Evolutionary conservation across 306 rosid species (phyloP).

Genomic region (Rosa persica): DNA sequence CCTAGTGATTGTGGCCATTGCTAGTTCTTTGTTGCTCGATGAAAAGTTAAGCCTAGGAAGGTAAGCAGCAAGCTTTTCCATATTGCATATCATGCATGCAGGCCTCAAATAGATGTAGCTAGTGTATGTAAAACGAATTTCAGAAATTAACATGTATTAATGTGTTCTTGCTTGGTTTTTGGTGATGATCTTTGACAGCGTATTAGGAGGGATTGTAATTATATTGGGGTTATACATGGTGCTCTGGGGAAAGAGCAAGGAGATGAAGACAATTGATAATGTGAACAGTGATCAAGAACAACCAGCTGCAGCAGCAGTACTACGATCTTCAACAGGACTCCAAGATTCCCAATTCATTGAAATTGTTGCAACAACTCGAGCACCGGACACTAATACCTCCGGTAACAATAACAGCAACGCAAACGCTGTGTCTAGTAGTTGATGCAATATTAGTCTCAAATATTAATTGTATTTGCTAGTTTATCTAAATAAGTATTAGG

Average conservation of each 20-base stretch:
- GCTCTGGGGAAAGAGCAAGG: constrained; percentile 36
- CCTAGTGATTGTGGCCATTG: constrained; percentile 51
- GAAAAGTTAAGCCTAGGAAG: constrained; percentile 60
- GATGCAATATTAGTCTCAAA: too few relatives aligned
- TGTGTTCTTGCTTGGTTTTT: background rate
- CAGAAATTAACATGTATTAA: background rate
- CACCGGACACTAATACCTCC: too few relatives aligned
- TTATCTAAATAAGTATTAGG: too few relatives aligned
- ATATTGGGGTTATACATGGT: constrained; percentile 34
- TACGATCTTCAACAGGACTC: background rate
- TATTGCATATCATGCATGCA: background rate
- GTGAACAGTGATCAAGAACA: background rate
- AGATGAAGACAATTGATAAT: constrained; percentile 19
- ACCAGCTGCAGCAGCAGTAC: background rate
- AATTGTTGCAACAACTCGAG: background rate
- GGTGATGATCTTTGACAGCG: constrained; percentile 2
- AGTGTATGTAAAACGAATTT: background rate
- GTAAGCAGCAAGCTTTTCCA: constrained; percentile 22
- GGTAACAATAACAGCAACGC: too few relatives aligned
- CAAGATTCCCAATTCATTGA: constrained; percentile 4
- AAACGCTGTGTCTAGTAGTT: too few relatives aligned
- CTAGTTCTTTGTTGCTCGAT: constrained; percentile 36
- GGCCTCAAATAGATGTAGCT: background rate
- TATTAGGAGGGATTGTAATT: constrained; percentile 30
- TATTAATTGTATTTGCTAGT: too few relatives aligned